Conservation (phyloP, 495 filamentous ascomycete species). For the Bombardia bombarda region DNA sequence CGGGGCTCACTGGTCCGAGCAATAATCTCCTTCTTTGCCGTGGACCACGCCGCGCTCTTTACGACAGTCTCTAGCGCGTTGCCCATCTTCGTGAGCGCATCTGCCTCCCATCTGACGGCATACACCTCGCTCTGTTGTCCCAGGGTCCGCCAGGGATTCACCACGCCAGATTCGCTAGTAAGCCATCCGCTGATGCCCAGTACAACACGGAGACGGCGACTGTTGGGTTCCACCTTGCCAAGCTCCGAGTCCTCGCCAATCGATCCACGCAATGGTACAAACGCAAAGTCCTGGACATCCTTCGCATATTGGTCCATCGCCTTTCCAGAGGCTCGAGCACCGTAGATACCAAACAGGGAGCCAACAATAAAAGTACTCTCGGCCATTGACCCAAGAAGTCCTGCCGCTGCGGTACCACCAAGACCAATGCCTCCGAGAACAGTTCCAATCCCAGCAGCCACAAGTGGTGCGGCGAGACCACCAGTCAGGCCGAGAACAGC, state of each 20-base stretch:
- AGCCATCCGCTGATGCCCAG: conserved; percentile 82
- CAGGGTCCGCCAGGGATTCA: conserved; percentile 68
- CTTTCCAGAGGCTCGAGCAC: conserved; percentile 71
- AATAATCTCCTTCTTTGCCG: conserved; percentile 69
- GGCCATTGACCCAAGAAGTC: conserved; percentile 70
- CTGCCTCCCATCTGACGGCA: conserved; percentile 75
- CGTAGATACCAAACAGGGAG: conserved; percentile 82
- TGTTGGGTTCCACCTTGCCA: conserved; percentile 32
- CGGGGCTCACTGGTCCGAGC: conserved; percentile 31
- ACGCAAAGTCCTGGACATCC: conserved; percentile 84
- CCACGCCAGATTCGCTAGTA: conserved; percentile 57
- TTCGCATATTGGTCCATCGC: conserved; percentile 83
- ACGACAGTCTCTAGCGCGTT: conserved; percentile 65
- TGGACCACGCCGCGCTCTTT: conserved; percentile 66
- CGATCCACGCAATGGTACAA: conserved; percentile 60
- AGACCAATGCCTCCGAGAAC: conserved; percentile 77
- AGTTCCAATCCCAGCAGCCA: conserved; percentile 74
- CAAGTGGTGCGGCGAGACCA: conserved; percentile 71
- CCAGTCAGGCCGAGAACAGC: conserved; percentile 66
- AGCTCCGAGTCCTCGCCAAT: conserved; percentile 22
- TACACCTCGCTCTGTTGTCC: conserved; percentile 68
- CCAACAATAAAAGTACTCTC: conserved; percentile 72
- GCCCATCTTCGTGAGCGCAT: conserved; percentile 69
- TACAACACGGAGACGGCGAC: conserved; percentile 67
- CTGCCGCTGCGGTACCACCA: conserved; percentile 57